Evolutionary conservation across 2,329 filamentous ascomycete species (phyloP), one percentile per base, ranked within the genome.

Genomic region (Tolypocladium tropicale): DNA sequence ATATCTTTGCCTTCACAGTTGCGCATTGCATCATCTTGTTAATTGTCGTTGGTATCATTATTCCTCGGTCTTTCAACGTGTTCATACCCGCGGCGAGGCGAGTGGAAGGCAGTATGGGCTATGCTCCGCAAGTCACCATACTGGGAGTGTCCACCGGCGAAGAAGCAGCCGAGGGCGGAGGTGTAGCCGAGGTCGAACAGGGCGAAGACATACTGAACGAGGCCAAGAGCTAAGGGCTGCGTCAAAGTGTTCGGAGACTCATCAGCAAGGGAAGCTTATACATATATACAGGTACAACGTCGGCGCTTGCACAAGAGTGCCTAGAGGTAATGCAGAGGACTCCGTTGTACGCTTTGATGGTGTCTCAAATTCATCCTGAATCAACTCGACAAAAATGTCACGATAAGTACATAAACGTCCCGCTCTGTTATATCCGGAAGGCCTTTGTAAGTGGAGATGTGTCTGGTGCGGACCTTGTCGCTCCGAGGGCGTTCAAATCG

Each of bases 21-120:
- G 68, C 70, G 1, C 70, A 75, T 56, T 32, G 74, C 16, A 64
- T 71, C 14, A 65, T 80, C 53, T 49, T 77, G 5, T 59, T 71
- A 21, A 69, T 78, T n/a, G 59, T 75, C 12, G 37, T 74, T 4
- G 75, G 75, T 4, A 71, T 77, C 50, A 63, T 78, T 10, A 63
- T 78, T 57, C 78, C 77, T 33, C 51, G 39, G 14, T 39, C 50
- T 16, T 33, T 56, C 11, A 41, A 56, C 25, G 30, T 56, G 10
- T 56, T 56, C 30, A 28, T 53, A 18, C 54, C 49, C 6, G n/a
- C n/a, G 18, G 48, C 53, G 23, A 51, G 23, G 28, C 49, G 48
- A 3, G 23, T 53, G 2, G 36, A 56, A 3, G 54, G 11, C 7
- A 55, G 32, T 23, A 37, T 37, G 32, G 7, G 21, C 10, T 55